Percentiles rank a stretch among this genome's conserved stretches.
Conservation (phyloP, 805 yeast genomes). For the Teunomyces pallodes region DNA sequence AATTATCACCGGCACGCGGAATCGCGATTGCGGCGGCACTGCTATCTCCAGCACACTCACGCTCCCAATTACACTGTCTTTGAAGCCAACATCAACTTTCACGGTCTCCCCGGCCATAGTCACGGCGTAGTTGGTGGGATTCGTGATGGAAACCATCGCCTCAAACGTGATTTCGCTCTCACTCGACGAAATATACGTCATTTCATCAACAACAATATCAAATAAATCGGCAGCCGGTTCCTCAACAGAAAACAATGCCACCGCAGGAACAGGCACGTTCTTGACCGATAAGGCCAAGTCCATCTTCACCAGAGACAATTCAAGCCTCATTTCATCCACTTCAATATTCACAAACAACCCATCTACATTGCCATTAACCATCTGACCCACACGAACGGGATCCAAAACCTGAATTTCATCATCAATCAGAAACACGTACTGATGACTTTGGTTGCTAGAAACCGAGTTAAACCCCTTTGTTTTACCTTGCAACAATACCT, state of each 20-base stretch:
- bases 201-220: not conserved
- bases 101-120: not conserved
- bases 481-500: conserved; percentile 8
- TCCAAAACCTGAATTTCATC: conserved; percentile 10
- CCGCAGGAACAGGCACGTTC: not conserved
- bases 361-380: conserved; percentile 3
- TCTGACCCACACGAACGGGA: conserved; percentile 13
- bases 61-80: not conserved
- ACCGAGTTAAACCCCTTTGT: conserved; percentile 9
- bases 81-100: conserved; percentile 1
- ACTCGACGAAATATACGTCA: not conserved
- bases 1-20: conserved; percentile 16
- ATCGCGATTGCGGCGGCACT: conserved; percentile 14
- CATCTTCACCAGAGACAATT: conserved; percentile 10
- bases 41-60: conserved; percentile 15
- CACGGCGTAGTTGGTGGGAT: not conserved
- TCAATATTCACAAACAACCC: conserved; percentile 10
- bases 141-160: not conserved
- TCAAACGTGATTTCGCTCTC: not conserved
- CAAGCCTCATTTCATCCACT: conserved; percentile 11
- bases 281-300: conserved; percentile 1
- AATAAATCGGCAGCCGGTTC: not conserved
- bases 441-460: conserved; percentile 1
- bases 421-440: conserved; percentile 6
- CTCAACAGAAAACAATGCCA: not conserved